Evolutionary conservation across 495 filamentous ascomycete species (phyloP), one percentile per base, ranked within the genome.

Genomic region (Oleoguttula mirabilis): DNA sequence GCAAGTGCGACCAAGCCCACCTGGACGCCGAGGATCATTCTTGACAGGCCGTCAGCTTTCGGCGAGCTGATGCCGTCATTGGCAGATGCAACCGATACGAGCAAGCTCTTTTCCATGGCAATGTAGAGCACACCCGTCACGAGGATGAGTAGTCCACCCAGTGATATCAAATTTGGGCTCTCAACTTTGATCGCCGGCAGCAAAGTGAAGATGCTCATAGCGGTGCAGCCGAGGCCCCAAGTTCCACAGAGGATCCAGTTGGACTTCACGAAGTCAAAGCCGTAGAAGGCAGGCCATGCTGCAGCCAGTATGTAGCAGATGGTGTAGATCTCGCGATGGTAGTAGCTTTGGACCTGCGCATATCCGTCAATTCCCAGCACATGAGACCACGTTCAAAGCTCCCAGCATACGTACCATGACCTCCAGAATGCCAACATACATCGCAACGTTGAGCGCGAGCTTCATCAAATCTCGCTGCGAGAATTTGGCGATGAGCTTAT

Each of bases 181-280:
- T 99, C 92, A 1, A 75, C 66, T 55, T 95, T 99, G 51, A 80
- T 75, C 0, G 79, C 92, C 4, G 87, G 82, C 11, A 99, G 68
- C 17, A 95, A 60, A 15, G 92, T 96, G 53, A 99, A 99, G 17
- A 72, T 68, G 55, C 87, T 88, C 88, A 95, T 96, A 4, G 80
- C 58, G 2, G 72, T 38, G 58, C 87, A 94, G 10, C 79, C 78
- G 19, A 80, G 55, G 10, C 72, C 69, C 92, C 92, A 99, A 2
- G 76, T 78, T 2, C 60, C 64, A 39, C 70, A 70, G n/a, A 94
- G 67, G 8, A 68, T 43, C 10, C 56, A 55, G 56, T 95, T 79
- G 22, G 68, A 56, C 27, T 58, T 63, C 4, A 95, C 48, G 51
- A 99, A 95, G 3, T 66, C 67, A 14, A 66, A 52, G 0, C 90